Evolutionary conservation across 2,329 filamentous ascomycete genomes (phyloP).

Genomic region (Aspergillus jensenii): DNA sequence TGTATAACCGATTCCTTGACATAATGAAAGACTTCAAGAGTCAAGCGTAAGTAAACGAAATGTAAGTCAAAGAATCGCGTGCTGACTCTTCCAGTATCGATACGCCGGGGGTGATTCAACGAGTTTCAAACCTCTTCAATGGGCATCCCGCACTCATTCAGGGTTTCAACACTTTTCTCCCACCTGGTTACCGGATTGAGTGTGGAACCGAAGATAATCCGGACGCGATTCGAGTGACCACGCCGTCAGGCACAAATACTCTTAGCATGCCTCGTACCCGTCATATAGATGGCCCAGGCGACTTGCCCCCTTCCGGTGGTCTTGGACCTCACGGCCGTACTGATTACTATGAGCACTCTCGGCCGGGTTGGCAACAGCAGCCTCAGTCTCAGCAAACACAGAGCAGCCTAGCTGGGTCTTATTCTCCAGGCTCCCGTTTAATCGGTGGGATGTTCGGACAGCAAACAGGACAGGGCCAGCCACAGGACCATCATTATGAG

Average conservation of each 20-base stretch:
- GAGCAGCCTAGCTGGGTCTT: conserved; percentile 33
- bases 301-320: conserved; percentile 31
- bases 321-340: conserved; percentile 33
- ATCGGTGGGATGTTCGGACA: conserved; percentile 38
- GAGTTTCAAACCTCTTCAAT: conserved; percentile 92
- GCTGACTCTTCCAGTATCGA: conserved; percentile 64
- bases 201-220: conserved; percentile 92
- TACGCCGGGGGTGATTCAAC: conserved; percentile 94
- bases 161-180: conserved; percentile 96
- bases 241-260: conserved; percentile 94
- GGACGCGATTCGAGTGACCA: conserved; percentile 94
- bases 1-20: conserved; percentile 94
- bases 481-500: conserved; percentile 45
- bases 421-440: conserved; percentile 43
- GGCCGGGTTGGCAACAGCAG: conserved; percentile 40
- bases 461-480: conserved; percentile 36
- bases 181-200: conserved; percentile 93
- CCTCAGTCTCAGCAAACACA: conserved; percentile 33
- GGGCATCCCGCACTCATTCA: conserved; percentile 95
- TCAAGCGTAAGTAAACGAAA: conserved; percentile 68
- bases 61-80: not conserved
- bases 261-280: conserved; percentile 66
- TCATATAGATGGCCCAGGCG: conserved; percentile 35
- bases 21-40: conserved; percentile 99
- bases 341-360: conserved; percentile 43